phyloP scores from a whole-genome alignment of 495 filamentous ascomycete genomes.

The Lindgomyces ingoldianus region DNA sequence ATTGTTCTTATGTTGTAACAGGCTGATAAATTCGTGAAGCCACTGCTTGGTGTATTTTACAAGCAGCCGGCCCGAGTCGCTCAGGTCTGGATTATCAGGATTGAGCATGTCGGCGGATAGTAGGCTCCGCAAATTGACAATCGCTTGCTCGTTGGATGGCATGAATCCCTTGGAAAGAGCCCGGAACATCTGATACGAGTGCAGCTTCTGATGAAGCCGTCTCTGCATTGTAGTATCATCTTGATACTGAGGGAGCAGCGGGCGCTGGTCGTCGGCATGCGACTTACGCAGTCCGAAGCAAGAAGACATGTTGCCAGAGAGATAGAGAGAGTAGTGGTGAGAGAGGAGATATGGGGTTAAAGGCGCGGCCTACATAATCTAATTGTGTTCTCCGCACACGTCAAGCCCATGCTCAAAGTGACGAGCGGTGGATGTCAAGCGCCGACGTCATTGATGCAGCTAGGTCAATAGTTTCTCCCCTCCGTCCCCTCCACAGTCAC shows the following conservation, averaged over 20 bases:
- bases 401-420: background rate
- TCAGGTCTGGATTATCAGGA: constrained; percentile 72
- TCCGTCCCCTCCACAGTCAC: background rate
- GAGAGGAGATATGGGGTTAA: too few relatives aligned
- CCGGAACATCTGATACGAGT: constrained; percentile 86
- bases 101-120: constrained; percentile 77
- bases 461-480: background rate
- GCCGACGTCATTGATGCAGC: background rate
- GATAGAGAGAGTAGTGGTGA: background rate
- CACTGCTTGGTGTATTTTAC: constrained; percentile 70
- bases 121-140: constrained; percentile 78
- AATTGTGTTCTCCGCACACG: background rate
- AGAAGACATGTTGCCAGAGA: constrained; percentile 51
- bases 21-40: constrained; percentile 72
- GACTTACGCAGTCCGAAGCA: constrained; percentile 55
- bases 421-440: background rate
- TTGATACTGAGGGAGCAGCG: constrained; percentile 80
- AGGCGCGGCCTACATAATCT: background rate
- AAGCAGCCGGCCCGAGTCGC: constrained; percentile 71
- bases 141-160: constrained; percentile 84
- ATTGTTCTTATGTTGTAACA: constrained; percentile 77
- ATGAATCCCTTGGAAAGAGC: constrained; percentile 85
- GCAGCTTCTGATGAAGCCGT: constrained; percentile 78
- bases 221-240: constrained; percentile 80
- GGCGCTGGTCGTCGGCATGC: constrained; percentile 56